Conservation (phyloP, 2,329 filamentous ascomycete species). For the Trichoderma sp. region DNA sequence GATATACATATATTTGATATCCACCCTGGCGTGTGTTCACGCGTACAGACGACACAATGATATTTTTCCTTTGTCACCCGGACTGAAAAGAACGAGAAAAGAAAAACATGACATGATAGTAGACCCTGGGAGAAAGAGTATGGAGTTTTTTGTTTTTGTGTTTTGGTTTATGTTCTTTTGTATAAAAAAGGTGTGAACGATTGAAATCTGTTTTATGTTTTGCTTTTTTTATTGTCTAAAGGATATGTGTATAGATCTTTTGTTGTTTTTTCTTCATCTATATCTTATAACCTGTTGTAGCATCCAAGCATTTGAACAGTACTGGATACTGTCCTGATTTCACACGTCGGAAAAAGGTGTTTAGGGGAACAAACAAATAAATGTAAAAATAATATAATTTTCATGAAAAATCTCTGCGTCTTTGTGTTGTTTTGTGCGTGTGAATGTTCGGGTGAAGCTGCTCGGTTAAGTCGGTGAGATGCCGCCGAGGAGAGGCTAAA, state of each 20-base stretch:
- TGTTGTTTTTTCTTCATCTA: neutral
- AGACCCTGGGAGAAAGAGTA: neutral
- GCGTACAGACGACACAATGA: neutral
- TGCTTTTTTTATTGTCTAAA: neutral
- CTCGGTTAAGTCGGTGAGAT: neutral
- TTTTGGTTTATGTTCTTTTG: neutral
- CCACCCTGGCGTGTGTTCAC: conserved; percentile 5
- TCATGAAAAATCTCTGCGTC: neutral
- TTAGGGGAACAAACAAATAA: neutral
- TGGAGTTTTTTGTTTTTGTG: conserved; percentile 5
- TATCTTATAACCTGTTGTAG: neutral
- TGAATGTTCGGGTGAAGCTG: neutral
- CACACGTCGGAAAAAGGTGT: neutral
- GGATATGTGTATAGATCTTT: neutral
- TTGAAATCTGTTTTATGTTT: neutral
- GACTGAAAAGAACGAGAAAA: neutral
- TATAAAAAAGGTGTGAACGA: conserved; percentile 13
- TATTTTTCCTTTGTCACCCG: neutral
- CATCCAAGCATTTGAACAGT: neutral
- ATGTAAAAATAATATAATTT: conserved; percentile 4
- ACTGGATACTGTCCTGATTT: neutral
- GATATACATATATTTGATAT: neutral
- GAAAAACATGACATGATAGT: conserved; percentile 14
- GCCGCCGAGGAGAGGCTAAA: neutral
- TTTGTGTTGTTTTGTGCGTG: neutral